Percentiles rank a stretch among this genome's conserved stretches.
Conservation (phyloP, 2,329 filamentous ascomycete genomes). For the Nectriaceae sp. region DNA sequence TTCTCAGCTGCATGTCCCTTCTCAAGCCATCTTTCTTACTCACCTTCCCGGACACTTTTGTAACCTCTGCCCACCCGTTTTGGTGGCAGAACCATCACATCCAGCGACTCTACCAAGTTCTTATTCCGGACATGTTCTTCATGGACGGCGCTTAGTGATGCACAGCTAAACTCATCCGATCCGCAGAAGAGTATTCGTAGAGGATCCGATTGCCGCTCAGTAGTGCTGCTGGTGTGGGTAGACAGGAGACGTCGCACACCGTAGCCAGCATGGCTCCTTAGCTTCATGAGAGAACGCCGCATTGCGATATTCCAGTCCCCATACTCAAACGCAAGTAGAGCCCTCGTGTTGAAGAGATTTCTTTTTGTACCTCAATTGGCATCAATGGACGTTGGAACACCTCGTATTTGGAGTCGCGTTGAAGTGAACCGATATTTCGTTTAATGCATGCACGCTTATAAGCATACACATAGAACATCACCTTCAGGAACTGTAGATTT, state of each 20-base stretch:
- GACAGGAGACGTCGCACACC: slow-evolving; percentile 14
- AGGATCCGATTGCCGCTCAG: slow-evolving; percentile 49
- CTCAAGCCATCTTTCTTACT: slow-evolving; percentile 12
- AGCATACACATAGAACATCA: too few relatives aligned
- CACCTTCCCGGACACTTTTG: slow-evolving; percentile 68
- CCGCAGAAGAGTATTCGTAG: slow-evolving; percentile 91
- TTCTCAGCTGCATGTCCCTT: background rate
- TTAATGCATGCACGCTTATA: slow-evolving; percentile 37
- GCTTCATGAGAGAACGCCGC: slow-evolving; percentile 15
- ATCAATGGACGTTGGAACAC: background rate
- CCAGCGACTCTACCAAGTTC: slow-evolving; percentile 69
- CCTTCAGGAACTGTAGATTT: too few relatives aligned
- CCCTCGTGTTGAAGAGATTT: background rate
- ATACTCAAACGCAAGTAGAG: background rate
- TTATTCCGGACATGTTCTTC: slow-evolving; percentile 55
- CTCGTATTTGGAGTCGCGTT: background rate
- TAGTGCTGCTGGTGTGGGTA: slow-evolving; percentile 19
- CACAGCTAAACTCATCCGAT: slow-evolving; percentile 86
- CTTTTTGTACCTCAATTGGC: background rate
- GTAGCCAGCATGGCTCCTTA: slow-evolving; percentile 10
- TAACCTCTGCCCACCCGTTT: slow-evolving; percentile 78
- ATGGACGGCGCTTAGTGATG: slow-evolving; percentile 70
- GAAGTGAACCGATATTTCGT: slow-evolving; percentile 24
- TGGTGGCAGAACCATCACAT: slow-evolving; percentile 80
- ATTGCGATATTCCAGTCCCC: slow-evolving; percentile 12